phyloP scores from a whole-genome alignment of 2,329 filamentous ascomycete species.

The Diaporthe citri region DNA sequence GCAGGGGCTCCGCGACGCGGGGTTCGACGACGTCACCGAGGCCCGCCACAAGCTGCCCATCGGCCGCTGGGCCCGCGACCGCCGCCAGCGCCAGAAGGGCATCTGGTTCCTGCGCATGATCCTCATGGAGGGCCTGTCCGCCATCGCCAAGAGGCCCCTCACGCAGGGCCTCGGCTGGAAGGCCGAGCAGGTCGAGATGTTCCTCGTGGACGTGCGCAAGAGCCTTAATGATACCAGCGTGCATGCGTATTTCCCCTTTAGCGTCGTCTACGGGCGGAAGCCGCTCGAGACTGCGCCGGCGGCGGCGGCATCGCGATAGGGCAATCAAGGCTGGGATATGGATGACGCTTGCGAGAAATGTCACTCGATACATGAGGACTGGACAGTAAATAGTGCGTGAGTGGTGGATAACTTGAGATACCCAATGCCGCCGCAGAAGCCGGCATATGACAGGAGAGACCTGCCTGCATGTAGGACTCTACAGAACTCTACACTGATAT shows the following conservation, averaged over 20 bases:
- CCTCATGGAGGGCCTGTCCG: conserved; percentile 51
- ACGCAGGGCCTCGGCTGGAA: conserved; percentile 50
- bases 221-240: conserved; percentile 47
- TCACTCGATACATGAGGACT: background rate
- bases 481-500: conserved; percentile 3
- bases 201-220: conserved; percentile 51
- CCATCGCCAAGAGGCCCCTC: conserved; percentile 48
- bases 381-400: background rate
- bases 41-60: conserved; percentile 59
- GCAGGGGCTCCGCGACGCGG: conserved; percentile 53
- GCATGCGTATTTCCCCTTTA: conserved; percentile 50
- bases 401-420: conserved; percentile 15
- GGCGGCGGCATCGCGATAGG: background rate
- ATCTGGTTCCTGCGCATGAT: conserved; percentile 58
- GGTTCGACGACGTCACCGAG: conserved; percentile 55
- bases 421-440: conserved; percentile 6
- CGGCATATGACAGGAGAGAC: conserved; percentile 9
- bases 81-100: conserved; percentile 59
- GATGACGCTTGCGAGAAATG: too few relatives aligned
- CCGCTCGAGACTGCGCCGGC: conserved; percentile 39
- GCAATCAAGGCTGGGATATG: background rate
- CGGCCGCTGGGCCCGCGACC: conserved; percentile 61
- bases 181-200: conserved; percentile 52
- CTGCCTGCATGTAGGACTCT: background rate
- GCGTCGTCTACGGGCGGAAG: conserved; percentile 50